Base-by-base conservation (phyloP, 2,329 filamentous ascomycete genomes). In the Exophiala viscosa region DNA sequence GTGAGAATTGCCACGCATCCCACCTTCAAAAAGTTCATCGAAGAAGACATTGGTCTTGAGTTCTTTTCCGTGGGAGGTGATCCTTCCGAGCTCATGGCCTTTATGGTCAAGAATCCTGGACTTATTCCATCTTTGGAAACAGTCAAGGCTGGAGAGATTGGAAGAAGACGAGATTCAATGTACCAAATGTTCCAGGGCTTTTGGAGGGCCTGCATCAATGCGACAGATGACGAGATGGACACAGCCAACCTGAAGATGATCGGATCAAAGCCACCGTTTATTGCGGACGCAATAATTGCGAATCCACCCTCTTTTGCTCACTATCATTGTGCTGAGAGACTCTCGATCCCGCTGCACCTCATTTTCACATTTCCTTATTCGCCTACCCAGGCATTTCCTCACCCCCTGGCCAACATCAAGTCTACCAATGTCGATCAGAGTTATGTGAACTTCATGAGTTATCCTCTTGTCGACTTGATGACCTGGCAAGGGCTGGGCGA, bases 31-130 rank as follows among this genome's bases (percentile, higher is more conserved):
- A 81, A 88, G 0, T 90, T 91, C 61, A 81, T 92, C 1, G 79
- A 88, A 62, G 78, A 85, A 44, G 85, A 90, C 57, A 83, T 72
- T 11, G 85, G 83, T 0, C 75, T 92, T 0, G 88, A 92, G 61
- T 92, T 92, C 70, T 92, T 91, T 69, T 85, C 82, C 1, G 81
- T 91, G 1, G 88, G 88, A 1, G 88, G 88, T 1, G 84, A 92
- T 61, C 88, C 88, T 1, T 82, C 85, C 0, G 87, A 91, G 67
- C 74, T 93, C 1, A 92, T 92, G 88, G 85, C 86, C 0, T 92
- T 90, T 67, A 92, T 93, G 88, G 87, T 91, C 32, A 90, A 90
- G 71, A 90, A 92, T 46, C 64, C 77, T 0, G 87, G 87, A 3
- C 76, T 92, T 67, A 86, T 93, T 2, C 88, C 88, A 0, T 86